Evolutionary conservation across 2,329 filamentous ascomycete species (phyloP).

Genomic region (Cercospora citrullina): DNA sequence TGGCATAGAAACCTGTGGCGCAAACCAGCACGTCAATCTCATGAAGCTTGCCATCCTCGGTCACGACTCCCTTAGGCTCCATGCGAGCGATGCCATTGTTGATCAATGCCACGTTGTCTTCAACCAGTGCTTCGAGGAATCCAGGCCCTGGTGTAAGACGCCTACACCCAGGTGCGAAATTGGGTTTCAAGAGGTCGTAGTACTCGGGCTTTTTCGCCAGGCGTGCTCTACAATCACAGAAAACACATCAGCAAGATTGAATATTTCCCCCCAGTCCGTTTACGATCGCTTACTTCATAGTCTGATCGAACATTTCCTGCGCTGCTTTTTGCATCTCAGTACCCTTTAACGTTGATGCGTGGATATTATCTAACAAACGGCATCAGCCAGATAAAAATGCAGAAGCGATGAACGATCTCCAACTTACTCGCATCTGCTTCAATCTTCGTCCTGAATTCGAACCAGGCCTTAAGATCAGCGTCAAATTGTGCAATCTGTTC

Average conservation of each 20-base stretch:
- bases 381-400: constrained; percentile 35
- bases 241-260: not conserved
- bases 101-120: constrained; percentile 50
- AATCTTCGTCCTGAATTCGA: constrained; percentile 46
- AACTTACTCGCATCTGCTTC: constrained; percentile 53
- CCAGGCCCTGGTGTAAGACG: constrained; percentile 54
- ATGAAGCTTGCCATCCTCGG: constrained; percentile 43
- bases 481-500: constrained; percentile 59
- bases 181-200: constrained; percentile 45
- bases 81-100: constrained; percentile 44
- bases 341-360: constrained; percentile 43
- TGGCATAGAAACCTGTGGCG: constrained; percentile 42
- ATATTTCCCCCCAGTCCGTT: too few species aligned
- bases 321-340: constrained; percentile 42
- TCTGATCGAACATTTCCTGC: constrained; percentile 42
- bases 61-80: constrained; percentile 42
- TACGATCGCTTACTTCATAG: constrained; percentile 40
- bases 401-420: not conserved
- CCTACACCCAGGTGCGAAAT: constrained; percentile 49
- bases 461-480: constrained; percentile 60
- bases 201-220: constrained; percentile 43
- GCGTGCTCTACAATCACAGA: constrained; percentile 22
- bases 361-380: constrained; percentile 46
- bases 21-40: constrained; percentile 36
- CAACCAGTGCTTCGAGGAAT: constrained; percentile 52